Evolutionary conservation across 2,329 filamentous ascomycete species (phyloP).

Genomic region (Colletotrichum melonis): DNA sequence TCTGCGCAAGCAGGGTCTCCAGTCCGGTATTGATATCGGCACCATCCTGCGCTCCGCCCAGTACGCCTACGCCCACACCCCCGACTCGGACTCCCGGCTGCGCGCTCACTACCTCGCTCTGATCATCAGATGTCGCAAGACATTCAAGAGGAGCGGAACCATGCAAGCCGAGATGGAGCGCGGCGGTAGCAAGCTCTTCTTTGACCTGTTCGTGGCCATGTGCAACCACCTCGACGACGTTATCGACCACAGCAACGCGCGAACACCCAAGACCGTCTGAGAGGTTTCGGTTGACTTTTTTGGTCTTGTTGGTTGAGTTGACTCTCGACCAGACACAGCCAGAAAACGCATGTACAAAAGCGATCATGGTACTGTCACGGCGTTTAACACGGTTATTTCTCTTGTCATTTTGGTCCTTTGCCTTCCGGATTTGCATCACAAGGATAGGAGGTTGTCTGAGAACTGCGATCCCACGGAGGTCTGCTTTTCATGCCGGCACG

Average conservation of each 20-base stretch:
- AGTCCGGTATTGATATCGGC: conserved; percentile 90
- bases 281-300: conserved; percentile 24
- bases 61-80: conserved; percentile 95
- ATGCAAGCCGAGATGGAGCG: conserved; percentile 99
- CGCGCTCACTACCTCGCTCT: conserved; percentile 97
- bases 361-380: conserved; percentile 31
- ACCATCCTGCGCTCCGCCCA: conserved; percentile 92
- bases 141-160: conserved; percentile 97
- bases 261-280: conserved; percentile 69
- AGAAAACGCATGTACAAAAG: conserved; percentile 29
- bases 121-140: conserved; percentile 96
- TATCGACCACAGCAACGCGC: conserved; percentile 82
- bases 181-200: conserved; percentile 91
- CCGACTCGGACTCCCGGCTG: conserved; percentile 90
- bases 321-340: conserved; percentile 4
- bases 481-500: conserved; percentile 37
- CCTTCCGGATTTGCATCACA: conserved; percentile 22
- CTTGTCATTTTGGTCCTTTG: conserved; percentile 29
- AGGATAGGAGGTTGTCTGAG: conserved; percentile 32
- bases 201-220: conserved; percentile 98
- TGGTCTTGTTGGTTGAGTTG: conserved; percentile 13
- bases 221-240: conserved; percentile 98
- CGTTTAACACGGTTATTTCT: conserved; percentile 31
- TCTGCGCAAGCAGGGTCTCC: conserved; percentile 93
- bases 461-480: conserved; percentile 32